Conservation (phyloP, 1,284 basidiomycete species). For the Sphagnurus paluster region DNA sequence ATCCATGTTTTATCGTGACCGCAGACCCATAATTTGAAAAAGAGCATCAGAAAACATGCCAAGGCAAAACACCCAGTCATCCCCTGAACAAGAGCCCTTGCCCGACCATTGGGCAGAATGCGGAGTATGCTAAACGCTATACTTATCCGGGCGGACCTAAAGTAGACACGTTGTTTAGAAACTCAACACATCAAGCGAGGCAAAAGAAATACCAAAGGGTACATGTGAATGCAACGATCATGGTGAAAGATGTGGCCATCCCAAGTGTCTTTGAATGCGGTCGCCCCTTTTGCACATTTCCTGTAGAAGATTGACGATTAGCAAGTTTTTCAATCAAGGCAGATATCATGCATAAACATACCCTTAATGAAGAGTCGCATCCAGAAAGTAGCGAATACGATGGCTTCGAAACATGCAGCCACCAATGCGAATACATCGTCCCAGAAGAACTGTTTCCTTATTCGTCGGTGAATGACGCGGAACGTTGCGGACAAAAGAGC, state of each 20-base stretch:
- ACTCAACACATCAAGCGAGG: not conserved
- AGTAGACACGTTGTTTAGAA: not conserved
- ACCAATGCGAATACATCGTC: slow-evolving; percentile 19
- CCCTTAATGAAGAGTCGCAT: slow-evolving; percentile 12
- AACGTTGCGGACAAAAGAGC: slow-evolving; percentile 16
- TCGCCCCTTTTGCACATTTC: slow-evolving; percentile 4
- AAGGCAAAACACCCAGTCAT: slow-evolving; percentile 11
- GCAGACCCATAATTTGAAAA: slow-evolving; percentile 14
- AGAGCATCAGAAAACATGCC: slow-evolving; percentile 6
- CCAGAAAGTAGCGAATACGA: slow-evolving; percentile 15
- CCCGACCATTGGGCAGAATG: slow-evolving; percentile 9
- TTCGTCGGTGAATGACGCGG: slow-evolving; percentile 11
- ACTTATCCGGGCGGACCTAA: slow-evolving; percentile 18
- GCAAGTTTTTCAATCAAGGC: not conserved
- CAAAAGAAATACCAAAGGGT: slow-evolving; percentile 15
- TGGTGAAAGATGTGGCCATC: slow-evolving; percentile 3
- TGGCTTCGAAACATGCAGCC: slow-evolving; percentile 13
- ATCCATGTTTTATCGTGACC: not conserved
- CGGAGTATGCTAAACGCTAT: slow-evolving; percentile 19
- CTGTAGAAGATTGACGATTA: not conserved
- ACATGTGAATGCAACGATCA: slow-evolving; percentile 15
- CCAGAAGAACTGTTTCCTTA: slow-evolving; percentile 16
- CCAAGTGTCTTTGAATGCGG: slow-evolving; percentile 1
- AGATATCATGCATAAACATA: not conserved
- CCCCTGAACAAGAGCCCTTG: slow-evolving; percentile 8